A percentile compares a stretch with the other conserved stretches of the same genome.
These are phyloP conservation scores for Neurospora intermedia DNA, from an alignment of 495 filamentous ascomycete genomes.

Conservation along the genomic window DNA sequence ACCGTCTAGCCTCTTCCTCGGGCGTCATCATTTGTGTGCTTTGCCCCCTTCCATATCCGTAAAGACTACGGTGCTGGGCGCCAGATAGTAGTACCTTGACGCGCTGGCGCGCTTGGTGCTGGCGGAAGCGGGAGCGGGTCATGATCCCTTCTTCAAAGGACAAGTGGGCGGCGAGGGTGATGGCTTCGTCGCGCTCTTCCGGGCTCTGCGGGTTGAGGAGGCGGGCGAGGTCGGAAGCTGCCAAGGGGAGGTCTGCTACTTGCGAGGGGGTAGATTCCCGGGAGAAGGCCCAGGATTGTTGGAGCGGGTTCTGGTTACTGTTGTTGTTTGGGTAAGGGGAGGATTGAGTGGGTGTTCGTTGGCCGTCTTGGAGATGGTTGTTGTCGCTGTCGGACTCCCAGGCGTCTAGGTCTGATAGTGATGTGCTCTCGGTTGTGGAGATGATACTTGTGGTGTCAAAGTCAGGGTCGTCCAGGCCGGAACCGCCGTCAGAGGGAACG, in stretches of 20 bases:
- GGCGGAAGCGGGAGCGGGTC: conserved; percentile 68
- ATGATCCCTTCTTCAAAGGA: conserved; percentile 49
- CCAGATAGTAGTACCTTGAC: conserved; percentile 52
- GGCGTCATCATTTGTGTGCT: conserved; percentile 28
- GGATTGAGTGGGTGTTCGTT: conserved; percentile 62
- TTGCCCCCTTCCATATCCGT: neutral
- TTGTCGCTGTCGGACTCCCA: conserved; percentile 42
- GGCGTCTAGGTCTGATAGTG: conserved; percentile 22
- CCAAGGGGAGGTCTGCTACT: conserved; percentile 50
- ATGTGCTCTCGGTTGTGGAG: conserved; percentile 37
- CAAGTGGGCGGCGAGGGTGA: conserved; percentile 72
- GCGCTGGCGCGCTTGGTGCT: conserved; percentile 52
- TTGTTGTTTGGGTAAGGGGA: conserved; percentile 14
- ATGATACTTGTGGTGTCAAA: conserved; percentile 74
- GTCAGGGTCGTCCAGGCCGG: conserved; percentile 33
- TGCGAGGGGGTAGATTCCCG: conserved; percentile 44
- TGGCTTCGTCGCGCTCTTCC: conserved; percentile 71
- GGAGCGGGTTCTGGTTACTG: neutral
- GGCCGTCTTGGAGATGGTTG: conserved; percentile 38
- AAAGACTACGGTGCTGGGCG: conserved; percentile 12
- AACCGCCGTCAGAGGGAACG: conserved; percentile 19
- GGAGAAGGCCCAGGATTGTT: conserved; percentile 17
- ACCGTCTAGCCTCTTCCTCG: conserved; percentile 67
- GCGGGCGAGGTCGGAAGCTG: conserved; percentile 58
- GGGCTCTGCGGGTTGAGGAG: conserved; percentile 72